Percentiles rank a stretch among this genome's conserved stretches.
phyloP scores from a whole-genome alignment of 1,284 basidiomycete genomes.

The Marasmius tenuissimus region DNA sequence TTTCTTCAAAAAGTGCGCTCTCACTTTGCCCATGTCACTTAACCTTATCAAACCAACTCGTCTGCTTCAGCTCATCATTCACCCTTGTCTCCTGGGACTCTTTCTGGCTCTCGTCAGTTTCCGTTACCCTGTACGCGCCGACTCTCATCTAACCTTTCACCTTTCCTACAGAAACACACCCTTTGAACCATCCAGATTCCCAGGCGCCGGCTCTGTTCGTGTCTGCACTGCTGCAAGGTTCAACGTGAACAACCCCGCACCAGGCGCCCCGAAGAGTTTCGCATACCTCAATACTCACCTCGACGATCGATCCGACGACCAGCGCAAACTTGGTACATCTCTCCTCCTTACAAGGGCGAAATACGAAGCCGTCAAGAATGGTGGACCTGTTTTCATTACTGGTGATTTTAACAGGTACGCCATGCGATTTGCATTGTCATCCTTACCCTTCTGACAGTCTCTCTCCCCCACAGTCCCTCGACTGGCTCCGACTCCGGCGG shows the following conservation, averaged over 20 bases:
- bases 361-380: conserved; percentile 43
- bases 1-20: conserved; percentile 54
- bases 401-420: conserved; percentile 56
- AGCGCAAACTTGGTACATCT: conserved; percentile 50
- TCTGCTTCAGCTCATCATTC: conserved; percentile 32
- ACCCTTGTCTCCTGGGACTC: conserved; percentile 44
- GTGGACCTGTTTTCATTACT: conserved; percentile 43
- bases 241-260: conserved; percentile 16
- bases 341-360: conserved; percentile 48
- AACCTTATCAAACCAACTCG: too few relatives aligned
- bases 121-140: neutral
- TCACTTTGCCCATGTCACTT: neutral
- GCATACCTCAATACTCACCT: conserved; percentile 53
- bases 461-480: conserved; percentile 29
- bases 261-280: conserved; percentile 26
- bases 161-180: conserved; percentile 40
- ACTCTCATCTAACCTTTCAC: neutral
- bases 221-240: conserved; percentile 51
- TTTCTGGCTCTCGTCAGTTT: conserved; percentile 55
- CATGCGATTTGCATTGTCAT: neutral
- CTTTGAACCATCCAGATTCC: conserved; percentile 49
- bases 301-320: conserved; percentile 54
- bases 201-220: conserved; percentile 52
- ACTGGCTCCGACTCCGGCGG: conserved; percentile 46
- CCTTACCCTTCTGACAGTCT: neutral